These are phyloP conservation scores for Physcomitrium patens DNA, from an alignment of 225 moss, liverwort and hornwort species.

Conservation along the genomic window DNA sequence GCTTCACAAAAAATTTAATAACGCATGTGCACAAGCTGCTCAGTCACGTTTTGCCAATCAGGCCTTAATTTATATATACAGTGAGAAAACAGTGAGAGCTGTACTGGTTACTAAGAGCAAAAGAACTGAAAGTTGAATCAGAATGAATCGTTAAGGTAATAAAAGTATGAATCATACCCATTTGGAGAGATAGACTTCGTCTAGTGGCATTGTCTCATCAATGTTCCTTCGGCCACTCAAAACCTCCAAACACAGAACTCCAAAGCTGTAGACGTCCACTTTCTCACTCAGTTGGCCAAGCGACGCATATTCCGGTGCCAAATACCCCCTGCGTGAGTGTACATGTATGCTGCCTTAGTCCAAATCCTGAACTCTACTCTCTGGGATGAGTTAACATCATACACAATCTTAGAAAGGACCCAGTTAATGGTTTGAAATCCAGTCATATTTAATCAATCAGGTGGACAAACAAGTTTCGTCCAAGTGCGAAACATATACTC, in stretches of 20 bases:
- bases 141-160: neutral
- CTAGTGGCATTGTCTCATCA: conserved; percentile 34
- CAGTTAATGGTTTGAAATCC: neutral
- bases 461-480: too few species aligned
- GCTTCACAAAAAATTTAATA: neutral
- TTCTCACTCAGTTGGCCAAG: conserved; percentile 62
- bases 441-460: neutral
- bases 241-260: conserved; percentile 58
- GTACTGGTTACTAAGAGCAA: neutral
- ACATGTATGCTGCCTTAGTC: neutral
- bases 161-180: conserved; percentile 36
- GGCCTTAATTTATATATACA: neutral
- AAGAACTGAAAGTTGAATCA: neutral
- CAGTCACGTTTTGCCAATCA: neutral
- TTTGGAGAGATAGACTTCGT: conserved; percentile 47
- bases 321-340: conserved; percentile 16
- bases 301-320: conserved; percentile 51
- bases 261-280: conserved; percentile 61
- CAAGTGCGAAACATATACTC: neutral
- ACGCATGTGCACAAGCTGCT: neutral
- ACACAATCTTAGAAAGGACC: neutral
- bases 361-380: neutral
- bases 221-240: conserved; percentile 48
- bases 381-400: neutral
- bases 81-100: neutral